These are phyloP conservation scores for Yarrowia sp. DNA, from an alignment of 805 yeast species.

Conservation along the genomic window DNA sequence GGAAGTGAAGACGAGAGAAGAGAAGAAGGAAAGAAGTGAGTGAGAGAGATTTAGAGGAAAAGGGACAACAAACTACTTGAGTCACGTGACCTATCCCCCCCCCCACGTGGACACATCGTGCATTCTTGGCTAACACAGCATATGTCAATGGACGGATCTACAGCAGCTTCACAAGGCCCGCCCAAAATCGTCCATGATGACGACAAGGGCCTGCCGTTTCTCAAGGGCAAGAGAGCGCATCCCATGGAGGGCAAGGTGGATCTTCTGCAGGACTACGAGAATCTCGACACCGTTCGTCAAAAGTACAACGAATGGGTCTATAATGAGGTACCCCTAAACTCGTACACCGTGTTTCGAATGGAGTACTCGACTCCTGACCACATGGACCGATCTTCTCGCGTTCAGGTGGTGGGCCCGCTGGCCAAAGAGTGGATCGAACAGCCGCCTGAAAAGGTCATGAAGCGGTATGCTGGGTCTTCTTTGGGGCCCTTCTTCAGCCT, in stretches of 20 bases:
- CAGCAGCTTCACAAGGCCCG: neutral
- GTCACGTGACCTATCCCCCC: no score
- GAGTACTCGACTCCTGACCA: conserved; percentile 45
- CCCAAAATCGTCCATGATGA: conserved; percentile 17
- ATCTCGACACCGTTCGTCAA: conserved; percentile 14
- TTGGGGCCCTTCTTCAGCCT: conserved; percentile 22
- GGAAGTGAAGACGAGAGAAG: neutral
- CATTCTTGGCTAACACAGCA: conserved; percentile 6
- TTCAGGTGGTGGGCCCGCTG: conserved; percentile 49
- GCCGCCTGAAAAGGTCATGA: conserved; percentile 24
- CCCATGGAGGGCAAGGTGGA: conserved; percentile 27
- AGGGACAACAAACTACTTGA: no score
- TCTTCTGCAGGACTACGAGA: conserved; percentile 23
- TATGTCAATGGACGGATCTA: conserved; percentile 34
- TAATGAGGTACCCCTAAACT: conserved; percentile 40
- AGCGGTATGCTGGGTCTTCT: conserved; percentile 20
- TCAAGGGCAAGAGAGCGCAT: conserved; percentile 17
- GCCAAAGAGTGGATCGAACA: conserved; percentile 45
- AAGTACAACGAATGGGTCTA: conserved; percentile 17
- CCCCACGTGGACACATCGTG: no score
- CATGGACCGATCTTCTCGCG: conserved; percentile 48
- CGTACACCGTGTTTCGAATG: conserved; percentile 50
- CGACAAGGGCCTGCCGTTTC: conserved; percentile 20
- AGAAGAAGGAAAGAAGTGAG: conserved; percentile 3
- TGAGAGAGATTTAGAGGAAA: neutral